Conservation (phyloP, 78 protist genomes). For the Anaeramoeba flamelloides region DNA sequence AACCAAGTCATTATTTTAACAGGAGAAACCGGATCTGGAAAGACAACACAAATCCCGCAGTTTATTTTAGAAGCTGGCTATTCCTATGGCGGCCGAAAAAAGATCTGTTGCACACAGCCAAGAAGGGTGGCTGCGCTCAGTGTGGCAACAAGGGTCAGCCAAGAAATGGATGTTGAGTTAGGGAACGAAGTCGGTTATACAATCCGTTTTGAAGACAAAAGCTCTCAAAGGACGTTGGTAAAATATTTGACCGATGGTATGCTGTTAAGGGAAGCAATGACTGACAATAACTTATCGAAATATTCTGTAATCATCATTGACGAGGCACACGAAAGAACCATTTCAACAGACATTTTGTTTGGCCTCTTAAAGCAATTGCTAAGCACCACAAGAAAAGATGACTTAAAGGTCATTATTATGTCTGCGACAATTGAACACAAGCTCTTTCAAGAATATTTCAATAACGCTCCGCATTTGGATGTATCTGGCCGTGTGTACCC, state of each 20-base stretch:
- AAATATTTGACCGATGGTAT: constrained; percentile 70
- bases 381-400: constrained; percentile 29
- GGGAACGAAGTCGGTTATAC: constrained; percentile 85
- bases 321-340: constrained; percentile 99
- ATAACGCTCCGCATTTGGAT: constrained; percentile 43
- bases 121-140: constrained; percentile 94
- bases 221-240: constrained; percentile 53
- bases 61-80: constrained; percentile 77
- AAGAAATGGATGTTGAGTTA: constrained; percentile 85
- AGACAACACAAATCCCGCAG: constrained; percentile 83
- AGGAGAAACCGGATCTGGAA: constrained; percentile 83
- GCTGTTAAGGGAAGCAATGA: constrained; percentile 43
- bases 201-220: constrained; percentile 93
- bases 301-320: constrained; percentile 78
- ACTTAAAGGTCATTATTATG: constrained; percentile 81
- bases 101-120: constrained; percentile 94
- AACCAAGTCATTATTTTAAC: constrained; percentile 48
- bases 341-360: constrained; percentile 90
- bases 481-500: constrained; percentile 78
- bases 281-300: constrained; percentile 13
- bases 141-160: constrained; percentile 75
- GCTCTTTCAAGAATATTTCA: constrained; percentile 79
- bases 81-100: constrained; percentile 18
- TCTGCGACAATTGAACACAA: constrained; percentile 94
- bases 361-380: constrained; percentile 51